Evolutionary conservation across 805 yeast genomes (phyloP).

Genomic region (Wickerhamiella vanderwaltii): DNA sequence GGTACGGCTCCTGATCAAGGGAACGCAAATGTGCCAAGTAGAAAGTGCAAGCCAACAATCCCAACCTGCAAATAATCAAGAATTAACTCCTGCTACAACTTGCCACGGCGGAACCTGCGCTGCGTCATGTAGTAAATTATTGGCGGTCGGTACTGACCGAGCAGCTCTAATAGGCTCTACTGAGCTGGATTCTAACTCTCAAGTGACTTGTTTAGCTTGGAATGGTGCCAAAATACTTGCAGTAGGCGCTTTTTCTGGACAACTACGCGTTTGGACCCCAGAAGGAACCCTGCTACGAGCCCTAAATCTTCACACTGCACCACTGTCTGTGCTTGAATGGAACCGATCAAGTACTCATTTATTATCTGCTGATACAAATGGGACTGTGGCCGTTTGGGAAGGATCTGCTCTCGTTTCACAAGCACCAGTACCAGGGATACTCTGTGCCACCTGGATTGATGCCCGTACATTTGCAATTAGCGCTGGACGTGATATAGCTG

Average conservation of each 20-base stretch:
- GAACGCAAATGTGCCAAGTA: constrained; percentile 63
- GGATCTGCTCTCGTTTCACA: constrained; percentile 27
- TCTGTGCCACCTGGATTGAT: constrained; percentile 50
- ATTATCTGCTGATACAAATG: constrained; percentile 47
- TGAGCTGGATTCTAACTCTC: constrained; percentile 3
- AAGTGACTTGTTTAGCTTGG: constrained; percentile 14
- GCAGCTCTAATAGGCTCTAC: neutral
- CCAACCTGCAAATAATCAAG: neutral
- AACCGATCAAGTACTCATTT: constrained; percentile 42
- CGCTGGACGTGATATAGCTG: constrained; percentile 38
- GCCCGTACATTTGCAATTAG: constrained; percentile 59
- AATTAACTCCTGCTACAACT: constrained; percentile 2
- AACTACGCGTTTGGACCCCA: constrained; percentile 63
- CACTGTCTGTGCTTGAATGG: constrained; percentile 52
- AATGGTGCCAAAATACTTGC: constrained; percentile 32
- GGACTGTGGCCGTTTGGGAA: constrained; percentile 54
- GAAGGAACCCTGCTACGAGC: constrained; percentile 54
- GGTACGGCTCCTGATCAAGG: constrained; percentile 74
- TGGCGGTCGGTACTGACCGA: constrained; percentile 14
- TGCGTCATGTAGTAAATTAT: neutral
- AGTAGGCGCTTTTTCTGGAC: constrained; percentile 60
- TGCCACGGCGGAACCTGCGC: neutral
- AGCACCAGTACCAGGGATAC: constrained; percentile 14
- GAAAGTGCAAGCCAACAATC: constrained; percentile 29
- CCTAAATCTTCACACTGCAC: constrained; percentile 37